Evolutionary conservation across 1,284 basidiomycete species (phyloP), one percentile per base, ranked within the genome.

Genomic region (Heterobasidion occidentale): DNA sequence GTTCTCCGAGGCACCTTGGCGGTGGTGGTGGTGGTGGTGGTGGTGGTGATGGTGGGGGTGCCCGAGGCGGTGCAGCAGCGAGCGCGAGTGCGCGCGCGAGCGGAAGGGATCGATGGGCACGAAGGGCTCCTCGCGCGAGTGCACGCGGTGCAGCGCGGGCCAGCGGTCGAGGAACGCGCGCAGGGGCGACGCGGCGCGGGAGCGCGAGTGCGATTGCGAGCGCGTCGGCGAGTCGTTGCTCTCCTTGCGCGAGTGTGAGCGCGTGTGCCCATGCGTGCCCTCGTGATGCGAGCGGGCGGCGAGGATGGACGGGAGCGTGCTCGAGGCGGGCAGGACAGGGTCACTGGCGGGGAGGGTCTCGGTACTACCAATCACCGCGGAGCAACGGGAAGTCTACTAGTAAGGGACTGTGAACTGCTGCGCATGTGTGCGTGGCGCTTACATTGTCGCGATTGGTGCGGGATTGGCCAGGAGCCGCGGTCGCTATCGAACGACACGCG

Each of bases 111-210:
- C 70, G 9, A 77, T 63, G 11, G 79, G 9, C 38, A 79, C 64
- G 58, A 81, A 81, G 0, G 76, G 72, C 27, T 81, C 79, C 59
- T 81, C 79, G 8, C 71, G 70, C 15, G 69, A 69, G 42, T 73
- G 70, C 8, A 59, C 42, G 11, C 74, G 71, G 53, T 73, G 72
- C 12, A 80, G 67, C 19, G 64, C 65, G 14, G 64, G 71, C 57
- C 64, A 70, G 3, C 67, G 63, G 60, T 56, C 56, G 35, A 62
- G 14, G 27, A 77, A 61, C 2, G 72, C 66, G 49, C 75, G 72
- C 0, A 77, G 65, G 1, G 78, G 79, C 0, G 77, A 79, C 0
- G 71, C 67, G 1, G 73, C 67, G 17, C 79, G 74, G 4, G 75
- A 76, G 38, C n/a, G 38, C 12, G 38, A 42, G 46, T 68, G 74